A percentile compares a stretch with the other conserved stretches of the same genome.
These are phyloP conservation scores for Colletotrichum zoysiae DNA, from an alignment of 2,329 filamentous ascomycete genomes.

Conservation along the genomic window DNA sequence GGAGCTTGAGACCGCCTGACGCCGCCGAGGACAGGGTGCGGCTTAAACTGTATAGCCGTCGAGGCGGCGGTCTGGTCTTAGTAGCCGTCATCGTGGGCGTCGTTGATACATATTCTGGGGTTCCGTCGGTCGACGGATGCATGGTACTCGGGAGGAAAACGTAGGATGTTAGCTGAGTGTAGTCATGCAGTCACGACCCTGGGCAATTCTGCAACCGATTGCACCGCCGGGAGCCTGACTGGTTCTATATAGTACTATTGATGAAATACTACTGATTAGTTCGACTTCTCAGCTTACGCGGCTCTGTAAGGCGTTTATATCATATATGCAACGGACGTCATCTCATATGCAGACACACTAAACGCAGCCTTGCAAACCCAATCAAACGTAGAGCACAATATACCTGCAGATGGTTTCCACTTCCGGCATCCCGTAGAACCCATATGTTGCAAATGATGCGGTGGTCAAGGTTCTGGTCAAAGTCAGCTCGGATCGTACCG, in stretches of 20 bases:
- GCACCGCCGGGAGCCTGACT: neutral
- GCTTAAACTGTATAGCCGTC: neutral
- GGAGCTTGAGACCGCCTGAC: slow-evolving; percentile 3
- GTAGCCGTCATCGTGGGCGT: neutral
- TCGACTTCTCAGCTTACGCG: neutral
- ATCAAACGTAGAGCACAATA: neutral
- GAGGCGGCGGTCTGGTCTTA: neutral
- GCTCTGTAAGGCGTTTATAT: neutral
- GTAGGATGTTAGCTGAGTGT: too few species aligned
- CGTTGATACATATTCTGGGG: neutral
- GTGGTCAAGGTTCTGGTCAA: slow-evolving; percentile 6
- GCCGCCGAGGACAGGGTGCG: slow-evolving; percentile 21
- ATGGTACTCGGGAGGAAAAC: too few species aligned
- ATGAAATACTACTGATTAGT: neutral
- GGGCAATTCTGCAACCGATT: neutral
- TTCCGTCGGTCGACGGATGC: neutral
- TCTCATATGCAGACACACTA: neutral
- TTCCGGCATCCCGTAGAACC: neutral
- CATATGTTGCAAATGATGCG: neutral
- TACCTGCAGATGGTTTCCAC: neutral
- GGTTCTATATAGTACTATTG: too few species aligned
- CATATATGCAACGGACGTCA: neutral
- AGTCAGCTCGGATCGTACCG: slow-evolving; percentile 1
- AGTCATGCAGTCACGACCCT: neutral
- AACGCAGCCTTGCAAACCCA: slow-evolving; percentile 1